phyloP scores from a whole-genome alignment of 1,284 basidiomycete genomes.

The Bjerkandera adusta region DNA sequence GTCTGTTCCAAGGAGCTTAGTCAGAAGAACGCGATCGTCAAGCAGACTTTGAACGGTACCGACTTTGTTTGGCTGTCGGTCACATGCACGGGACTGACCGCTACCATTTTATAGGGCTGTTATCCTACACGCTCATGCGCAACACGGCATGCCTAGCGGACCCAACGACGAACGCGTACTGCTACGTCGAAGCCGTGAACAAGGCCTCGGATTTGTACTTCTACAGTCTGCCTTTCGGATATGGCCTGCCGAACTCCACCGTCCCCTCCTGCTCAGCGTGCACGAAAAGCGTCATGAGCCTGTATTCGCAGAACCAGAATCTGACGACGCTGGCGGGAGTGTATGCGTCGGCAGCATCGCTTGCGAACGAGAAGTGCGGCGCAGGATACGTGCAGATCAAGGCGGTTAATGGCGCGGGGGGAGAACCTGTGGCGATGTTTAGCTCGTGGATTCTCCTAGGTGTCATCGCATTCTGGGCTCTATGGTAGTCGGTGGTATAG shows the following conservation, averaged over 20 bases:
- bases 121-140: conserved; percentile 58
- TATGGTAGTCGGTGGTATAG: background rate
- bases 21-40: conserved; percentile 46
- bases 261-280: conserved; percentile 57
- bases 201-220: conserved; percentile 64
- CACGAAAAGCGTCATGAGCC: conserved; percentile 49
- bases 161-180: conserved; percentile 57
- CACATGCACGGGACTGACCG: background rate
- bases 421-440: background rate
- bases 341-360: conserved; percentile 34
- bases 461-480: background rate
- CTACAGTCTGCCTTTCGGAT: conserved; percentile 62
- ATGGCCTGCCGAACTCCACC: conserved; percentile 43
- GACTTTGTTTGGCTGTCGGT: too few species aligned
- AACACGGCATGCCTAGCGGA: conserved; percentile 54
- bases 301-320: conserved; percentile 35
- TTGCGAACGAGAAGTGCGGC: conserved; percentile 36
- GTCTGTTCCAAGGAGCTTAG: conserved; percentile 54
- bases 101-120: conserved; percentile 41
- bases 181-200: conserved; percentile 61
- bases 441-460: background rate
- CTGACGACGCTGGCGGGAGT: conserved; percentile 36
- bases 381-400: conserved; percentile 28
- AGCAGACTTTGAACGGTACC: conserved; percentile 52
- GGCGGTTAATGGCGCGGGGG: conserved; percentile 10